phyloP scores from a whole-genome alignment of 1,284 basidiomycete genomes.

The Bjerkandera adusta region DNA sequence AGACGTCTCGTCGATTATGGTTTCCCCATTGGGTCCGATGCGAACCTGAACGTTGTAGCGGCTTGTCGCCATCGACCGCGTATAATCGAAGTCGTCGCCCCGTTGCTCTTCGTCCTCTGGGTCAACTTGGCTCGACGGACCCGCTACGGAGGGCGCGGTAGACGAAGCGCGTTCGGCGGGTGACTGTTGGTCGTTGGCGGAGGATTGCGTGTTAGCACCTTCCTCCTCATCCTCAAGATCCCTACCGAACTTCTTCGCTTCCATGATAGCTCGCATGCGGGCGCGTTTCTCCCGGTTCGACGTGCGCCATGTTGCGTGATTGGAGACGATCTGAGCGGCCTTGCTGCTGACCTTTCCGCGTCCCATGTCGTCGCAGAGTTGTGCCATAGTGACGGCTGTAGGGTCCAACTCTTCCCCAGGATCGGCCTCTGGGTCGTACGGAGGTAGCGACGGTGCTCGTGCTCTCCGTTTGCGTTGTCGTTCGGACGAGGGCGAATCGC shows the following conservation, averaged over 20 bases:
- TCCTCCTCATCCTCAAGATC: constrained; percentile 47
- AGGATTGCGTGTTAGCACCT: constrained; percentile 2
- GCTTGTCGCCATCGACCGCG: constrained; percentile 57
- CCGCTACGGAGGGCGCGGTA: background rate
- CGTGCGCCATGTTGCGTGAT: constrained; percentile 67
- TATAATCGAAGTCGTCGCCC: constrained; percentile 64
- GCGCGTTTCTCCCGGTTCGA: constrained; percentile 61
- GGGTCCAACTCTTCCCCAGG: constrained; percentile 77
- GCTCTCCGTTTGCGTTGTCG: constrained; percentile 16
- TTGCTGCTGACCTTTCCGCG: constrained; percentile 73
- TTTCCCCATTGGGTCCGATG: constrained; percentile 78
- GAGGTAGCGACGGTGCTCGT: constrained; percentile 46
- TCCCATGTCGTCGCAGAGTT: constrained; percentile 70
- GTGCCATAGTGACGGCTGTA: constrained; percentile 73
- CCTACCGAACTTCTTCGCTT: constrained; percentile 70
- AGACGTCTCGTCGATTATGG: constrained; percentile 79
- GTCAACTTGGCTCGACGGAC: constrained; percentile 3
- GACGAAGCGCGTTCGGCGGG: background rate
- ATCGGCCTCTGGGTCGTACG: constrained; percentile 54
- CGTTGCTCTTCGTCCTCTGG: constrained; percentile 14
- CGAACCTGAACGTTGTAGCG: constrained; percentile 80
- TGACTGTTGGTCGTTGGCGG: constrained; percentile 15
- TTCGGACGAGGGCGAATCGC: no score
- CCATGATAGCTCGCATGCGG: constrained; percentile 58
- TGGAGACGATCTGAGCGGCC: constrained; percentile 62